These are phyloP conservation scores for Oryza nivara DNA, from an alignment of 176 grass and related monocot genomes.

Conservation along the genomic window DNA sequence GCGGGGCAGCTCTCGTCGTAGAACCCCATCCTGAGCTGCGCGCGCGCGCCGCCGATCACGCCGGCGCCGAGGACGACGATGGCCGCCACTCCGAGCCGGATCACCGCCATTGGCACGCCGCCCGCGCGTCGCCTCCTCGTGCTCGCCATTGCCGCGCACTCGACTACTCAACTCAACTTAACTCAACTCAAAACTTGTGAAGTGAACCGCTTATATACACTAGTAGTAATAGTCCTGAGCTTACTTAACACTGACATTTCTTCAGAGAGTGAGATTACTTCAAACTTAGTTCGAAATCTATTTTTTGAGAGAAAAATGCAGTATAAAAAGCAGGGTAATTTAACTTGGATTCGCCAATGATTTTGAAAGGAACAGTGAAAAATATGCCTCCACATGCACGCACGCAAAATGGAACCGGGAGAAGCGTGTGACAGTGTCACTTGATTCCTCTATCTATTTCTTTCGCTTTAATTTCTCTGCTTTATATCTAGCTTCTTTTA, in stretches of 20 bases:
- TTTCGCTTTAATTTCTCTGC: not conserved
- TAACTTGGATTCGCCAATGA: no score
- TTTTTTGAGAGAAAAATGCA: not conserved
- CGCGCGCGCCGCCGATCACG: not conserved
- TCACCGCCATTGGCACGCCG: not conserved
- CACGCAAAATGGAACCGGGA: not conserved
- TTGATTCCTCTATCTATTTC: not conserved
- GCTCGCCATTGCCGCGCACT: not conserved
- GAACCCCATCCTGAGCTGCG: constrained; percentile 65
- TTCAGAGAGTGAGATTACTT: not conserved
- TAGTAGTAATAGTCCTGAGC: not conserved
- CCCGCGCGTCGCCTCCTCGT: no score
- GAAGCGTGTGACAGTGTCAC: not conserved
- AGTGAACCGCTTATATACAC: not conserved
- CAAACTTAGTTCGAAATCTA: not conserved
- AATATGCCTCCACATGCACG: not conserved
- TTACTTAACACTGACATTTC: not conserved
- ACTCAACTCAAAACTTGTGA: not conserved
- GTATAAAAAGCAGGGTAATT: no score
- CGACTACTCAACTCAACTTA: not conserved
- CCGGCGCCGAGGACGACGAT: constrained; percentile 6
- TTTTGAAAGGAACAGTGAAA: not conserved
- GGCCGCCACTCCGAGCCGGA: not conserved
- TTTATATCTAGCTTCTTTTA: not conserved
- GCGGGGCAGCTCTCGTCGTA: constrained; percentile 76